Evolutionary conservation across 345 rosid genomes (phyloP).

Genomic region (Bruguiera parviflora): DNA sequence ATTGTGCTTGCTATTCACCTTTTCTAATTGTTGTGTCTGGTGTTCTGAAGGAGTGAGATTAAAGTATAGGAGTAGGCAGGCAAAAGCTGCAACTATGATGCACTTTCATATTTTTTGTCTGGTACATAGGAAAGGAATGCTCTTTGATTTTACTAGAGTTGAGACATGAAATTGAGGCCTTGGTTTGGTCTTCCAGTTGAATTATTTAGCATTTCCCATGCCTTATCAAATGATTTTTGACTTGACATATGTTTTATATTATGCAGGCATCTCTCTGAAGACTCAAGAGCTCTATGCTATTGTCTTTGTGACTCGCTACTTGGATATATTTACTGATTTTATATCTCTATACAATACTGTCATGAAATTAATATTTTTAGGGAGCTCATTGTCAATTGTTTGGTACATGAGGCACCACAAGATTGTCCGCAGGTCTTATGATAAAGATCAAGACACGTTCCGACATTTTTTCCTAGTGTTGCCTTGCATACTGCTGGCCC

Average conservation of each 20-base stretch:
- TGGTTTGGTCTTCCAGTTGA: neutral
- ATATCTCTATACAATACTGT: slow-evolving; percentile 40
- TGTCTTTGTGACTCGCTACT: slow-evolving; percentile 44
- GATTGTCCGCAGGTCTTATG: slow-evolving; percentile 34
- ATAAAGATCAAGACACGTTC: slow-evolving; percentile 71
- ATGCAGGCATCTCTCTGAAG: slow-evolving; percentile 42
- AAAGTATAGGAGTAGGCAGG: too few species aligned
- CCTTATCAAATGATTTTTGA: neutral
- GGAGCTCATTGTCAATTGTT: slow-evolving; percentile 39
- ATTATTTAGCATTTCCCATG: neutral
- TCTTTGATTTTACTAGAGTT: too few species aligned
- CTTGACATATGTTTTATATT: neutral
- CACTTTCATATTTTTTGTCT: too few species aligned
- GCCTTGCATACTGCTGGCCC: slow-evolving; percentile 58
- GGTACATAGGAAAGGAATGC: too few species aligned
- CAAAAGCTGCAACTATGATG: too few species aligned
- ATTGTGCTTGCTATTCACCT: too few species aligned
- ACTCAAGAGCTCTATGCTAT: slow-evolving; percentile 46
- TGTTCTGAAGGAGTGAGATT: too few species aligned
- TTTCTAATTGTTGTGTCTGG: too few species aligned
- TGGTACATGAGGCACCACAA: slow-evolving; percentile 52
- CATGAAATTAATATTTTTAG: slow-evolving; percentile 42
- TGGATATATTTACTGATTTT: slow-evolving; percentile 30
- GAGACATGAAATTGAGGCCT: neutral
- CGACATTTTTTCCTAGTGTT: slow-evolving; percentile 55